Percentiles rank a stretch among this genome's conserved stretches.
Conservation (phyloP, 306 rosid genomes). For the Adenanthera pavonina region DNA sequence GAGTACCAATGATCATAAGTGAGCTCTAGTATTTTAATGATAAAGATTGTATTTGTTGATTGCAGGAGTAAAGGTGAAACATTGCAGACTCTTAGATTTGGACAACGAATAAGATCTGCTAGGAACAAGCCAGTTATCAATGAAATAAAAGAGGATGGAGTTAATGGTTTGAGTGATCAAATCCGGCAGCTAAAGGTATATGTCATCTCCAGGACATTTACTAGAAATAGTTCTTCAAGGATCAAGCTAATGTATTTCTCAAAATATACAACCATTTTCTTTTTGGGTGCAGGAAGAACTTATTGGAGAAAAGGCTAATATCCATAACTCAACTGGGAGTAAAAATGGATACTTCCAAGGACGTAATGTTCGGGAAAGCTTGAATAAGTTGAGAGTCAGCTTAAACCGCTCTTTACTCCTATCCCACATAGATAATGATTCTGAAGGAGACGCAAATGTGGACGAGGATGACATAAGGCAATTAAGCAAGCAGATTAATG, state of each 20-base stretch:
- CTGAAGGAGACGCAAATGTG: constrained; percentile 65
- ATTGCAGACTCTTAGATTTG: constrained; percentile 79
- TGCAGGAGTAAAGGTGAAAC: constrained; percentile 74
- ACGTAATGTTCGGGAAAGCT: constrained; percentile 79
- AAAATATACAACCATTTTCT: constrained; percentile 19
- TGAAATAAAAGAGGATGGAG: constrained; percentile 87
- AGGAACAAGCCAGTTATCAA: constrained; percentile 82
- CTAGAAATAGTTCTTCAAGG: constrained; percentile 27
- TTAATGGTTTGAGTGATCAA: constrained; percentile 88
- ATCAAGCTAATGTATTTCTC: constrained; percentile 21
- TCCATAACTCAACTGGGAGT: constrained; percentile 50
- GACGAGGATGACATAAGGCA: constrained; percentile 75
- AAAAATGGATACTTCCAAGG: constrained; percentile 68
- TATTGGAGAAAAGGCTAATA: constrained; percentile 70
- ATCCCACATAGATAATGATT: constrained; percentile 60
- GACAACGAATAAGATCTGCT: constrained; percentile 76
- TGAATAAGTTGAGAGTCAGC: constrained; percentile 81
- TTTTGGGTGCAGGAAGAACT: constrained; percentile 80
- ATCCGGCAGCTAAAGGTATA: constrained; percentile 88
- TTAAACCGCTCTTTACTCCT: constrained; percentile 84
- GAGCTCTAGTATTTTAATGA: constrained; percentile 5
- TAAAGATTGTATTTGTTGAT: constrained; percentile 43
- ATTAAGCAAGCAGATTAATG: constrained; percentile 68
- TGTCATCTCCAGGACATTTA: constrained; percentile 14
- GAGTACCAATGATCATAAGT: neutral